Base-by-base conservation (phyloP, 2,329 filamentous ascomycete species). In the Calonectria crousiana region DNA sequence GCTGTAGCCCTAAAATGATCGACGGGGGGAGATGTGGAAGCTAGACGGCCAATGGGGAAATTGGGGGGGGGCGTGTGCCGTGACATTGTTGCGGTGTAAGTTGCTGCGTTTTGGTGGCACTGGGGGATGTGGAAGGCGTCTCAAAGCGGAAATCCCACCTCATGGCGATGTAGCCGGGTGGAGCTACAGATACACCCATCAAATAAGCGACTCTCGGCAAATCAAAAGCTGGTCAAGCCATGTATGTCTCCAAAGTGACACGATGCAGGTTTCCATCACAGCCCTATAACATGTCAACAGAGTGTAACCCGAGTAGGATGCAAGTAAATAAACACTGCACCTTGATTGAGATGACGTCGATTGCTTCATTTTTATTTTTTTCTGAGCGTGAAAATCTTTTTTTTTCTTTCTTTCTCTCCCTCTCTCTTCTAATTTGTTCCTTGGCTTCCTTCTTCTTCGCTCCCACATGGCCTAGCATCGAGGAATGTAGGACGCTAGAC, bases 1-100 rank as follows among this genome's bases (percentile, higher is more conserved):
- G 30, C 51, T 32, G 58, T 67, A 72, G 71, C 70, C 70, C 70
- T 72, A 72, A 68, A 72, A 68, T 72, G 70, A 72, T 72, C 65
- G 70, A 44, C 70, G 53, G 53, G 52, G 49, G 49, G 34, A 52
- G 62, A 34, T 60, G 52, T 60, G 64, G 53, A 44, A 72, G 70
- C 53, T 64, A 64, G 44, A 23, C 56, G 16, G 32, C 56, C 56
- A 60, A 60, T 60, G 56, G 56, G 56, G 56, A 58, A 51, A 44
- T 44, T 38, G 47, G 18, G 14, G 18, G 14, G 18, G 64, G 36
- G 41, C 18, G 60, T 65, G 60, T 49, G 38, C 60, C 18, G 38
- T n/a, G 60, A 47, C 41, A 32, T 32, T 47, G 41, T 65, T 65
- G 41, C 38, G 60, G 60, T 67, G 23, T 41, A 41, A 41, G 65